Base-by-base conservation (phyloP, 2,329 filamentous ascomycete genomes). In the Monosporascus sp. region DNA sequence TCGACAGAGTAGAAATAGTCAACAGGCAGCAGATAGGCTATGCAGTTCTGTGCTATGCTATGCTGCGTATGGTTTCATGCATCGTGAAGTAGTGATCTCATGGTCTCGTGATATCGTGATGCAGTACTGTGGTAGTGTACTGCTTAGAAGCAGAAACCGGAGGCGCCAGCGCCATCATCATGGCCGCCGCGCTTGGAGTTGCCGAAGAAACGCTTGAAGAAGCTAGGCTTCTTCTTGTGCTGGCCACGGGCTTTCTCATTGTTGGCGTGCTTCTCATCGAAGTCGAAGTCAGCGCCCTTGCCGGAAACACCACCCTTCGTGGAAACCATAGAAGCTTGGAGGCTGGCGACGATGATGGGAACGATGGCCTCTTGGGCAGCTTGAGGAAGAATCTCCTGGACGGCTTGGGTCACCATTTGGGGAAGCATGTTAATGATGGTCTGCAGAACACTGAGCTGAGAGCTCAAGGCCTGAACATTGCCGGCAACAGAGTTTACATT, bases 361-460 rank as follows among this genome's bases (percentile, higher is more conserved):
- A 37, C 51, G 11, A 60, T 38, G 7, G 54, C 54, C 2, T 46
- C 4, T 2, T 61, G 34, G 2, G 64, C 18, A 8, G 54, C 48
- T 0, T 44, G 50, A 1, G 56, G 57, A 4, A 66, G 18, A 22
- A 49, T 48, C 1, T 64, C 53, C n/a, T 56, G 36, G 18, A 62
- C 17, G 0, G 53, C 6, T n/a, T 59, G 50, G 0, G 56, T 14
- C 34, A 62, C 50, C 59, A 67, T 58, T 1, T 53, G 54, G 6
- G 66, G 65, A 20, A 67, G 36, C 56, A 66, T 59, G 47, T 56
- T 60, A 47, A 65, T 5, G 1, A 68, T 37, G 0, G 63, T 58
- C 44, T 68, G 65, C 2, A 68, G 59, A 6, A 51, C 38, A 3
- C 15, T 27, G 15, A 68, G 0, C 8, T 65, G 56, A 15, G 51